Percentiles rank a stretch among this genome's conserved stretches.
These are phyloP conservation scores for Desmodesmus armatus DNA, from an alignment of 139 green algal species.

Conservation along the genomic window DNA sequence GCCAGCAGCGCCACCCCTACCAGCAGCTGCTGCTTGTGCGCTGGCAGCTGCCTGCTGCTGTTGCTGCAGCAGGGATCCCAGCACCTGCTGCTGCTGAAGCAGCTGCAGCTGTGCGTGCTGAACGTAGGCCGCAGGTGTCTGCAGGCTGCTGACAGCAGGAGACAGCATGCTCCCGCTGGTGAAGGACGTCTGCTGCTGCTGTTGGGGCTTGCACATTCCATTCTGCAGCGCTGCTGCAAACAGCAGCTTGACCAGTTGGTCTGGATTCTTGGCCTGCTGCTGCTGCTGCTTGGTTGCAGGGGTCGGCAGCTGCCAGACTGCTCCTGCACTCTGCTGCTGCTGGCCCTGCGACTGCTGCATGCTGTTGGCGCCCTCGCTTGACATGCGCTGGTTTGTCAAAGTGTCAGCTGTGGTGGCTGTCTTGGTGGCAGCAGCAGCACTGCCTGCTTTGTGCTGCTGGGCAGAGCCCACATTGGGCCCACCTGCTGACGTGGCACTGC, in stretches of 20 bases:
- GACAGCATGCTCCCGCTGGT: background rate
- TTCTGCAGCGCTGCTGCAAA: constrained; percentile 2
- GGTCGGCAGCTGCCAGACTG: no score
- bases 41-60: constrained; percentile 1
- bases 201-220: no score
- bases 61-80: background rate
- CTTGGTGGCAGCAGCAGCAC: no score
- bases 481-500: no score
- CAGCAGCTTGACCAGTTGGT: background rate
- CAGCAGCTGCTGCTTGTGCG: background rate
- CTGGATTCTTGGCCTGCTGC: background rate
- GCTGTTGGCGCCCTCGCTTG: no score
- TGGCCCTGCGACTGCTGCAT: no score
- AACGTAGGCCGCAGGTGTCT: constrained; percentile 23
- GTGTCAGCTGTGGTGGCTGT: no score
- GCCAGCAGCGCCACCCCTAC: background rate
- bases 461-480: no score
- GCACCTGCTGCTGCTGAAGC: constrained; percentile 25
- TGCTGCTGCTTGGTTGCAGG: no score
- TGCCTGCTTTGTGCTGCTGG: no score
- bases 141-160: background rate
- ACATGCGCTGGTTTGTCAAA: no score
- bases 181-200: background rate
- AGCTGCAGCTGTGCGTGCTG: constrained; percentile 36
- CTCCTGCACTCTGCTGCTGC: no score